These are phyloP conservation scores for Termitomyces sp. DNA, from an alignment of 768 basidiomycete genomes.

Conservation along the genomic window DNA sequence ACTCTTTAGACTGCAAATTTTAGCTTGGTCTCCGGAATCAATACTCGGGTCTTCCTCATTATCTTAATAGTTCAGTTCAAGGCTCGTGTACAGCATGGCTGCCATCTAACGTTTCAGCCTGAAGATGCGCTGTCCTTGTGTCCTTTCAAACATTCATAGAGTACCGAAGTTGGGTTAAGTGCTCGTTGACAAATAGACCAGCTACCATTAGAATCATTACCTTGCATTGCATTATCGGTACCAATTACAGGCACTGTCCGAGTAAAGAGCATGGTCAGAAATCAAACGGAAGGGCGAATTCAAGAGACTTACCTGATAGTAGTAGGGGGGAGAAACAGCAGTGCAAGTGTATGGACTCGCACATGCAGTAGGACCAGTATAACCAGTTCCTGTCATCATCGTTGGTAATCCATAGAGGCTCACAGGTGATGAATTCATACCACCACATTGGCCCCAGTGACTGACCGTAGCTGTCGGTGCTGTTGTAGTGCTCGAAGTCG, in stretches of 20 bases:
- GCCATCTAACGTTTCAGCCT: not conserved
- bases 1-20: not conserved
- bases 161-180: not conserved
- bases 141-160: not conserved
- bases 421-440: conserved; percentile 17
- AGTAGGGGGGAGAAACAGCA: conserved; percentile 45
- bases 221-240: not conserved
- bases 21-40: not conserved
- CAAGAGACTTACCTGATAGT: conserved; percentile 37
- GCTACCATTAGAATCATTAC: not conserved
- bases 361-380: conserved; percentile 41
- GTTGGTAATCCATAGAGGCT: not conserved
- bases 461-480: conserved; percentile 32
- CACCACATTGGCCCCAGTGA: conserved; percentile 50
- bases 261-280: not conserved
- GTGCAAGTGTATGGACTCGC: conserved; percentile 34
- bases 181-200: not conserved
- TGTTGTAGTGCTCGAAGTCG: conserved; percentile 15
- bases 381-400: conserved; percentile 29
- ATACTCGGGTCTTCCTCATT: too few relatives aligned
- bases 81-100: not conserved
- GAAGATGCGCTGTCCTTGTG: not conserved
- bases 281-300: not conserved
- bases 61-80: not conserved
- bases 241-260: conserved; percentile 19